phyloP scores from a whole-genome alignment of 2,329 filamentous ascomycete species.

The Neonectria punicea region DNA sequence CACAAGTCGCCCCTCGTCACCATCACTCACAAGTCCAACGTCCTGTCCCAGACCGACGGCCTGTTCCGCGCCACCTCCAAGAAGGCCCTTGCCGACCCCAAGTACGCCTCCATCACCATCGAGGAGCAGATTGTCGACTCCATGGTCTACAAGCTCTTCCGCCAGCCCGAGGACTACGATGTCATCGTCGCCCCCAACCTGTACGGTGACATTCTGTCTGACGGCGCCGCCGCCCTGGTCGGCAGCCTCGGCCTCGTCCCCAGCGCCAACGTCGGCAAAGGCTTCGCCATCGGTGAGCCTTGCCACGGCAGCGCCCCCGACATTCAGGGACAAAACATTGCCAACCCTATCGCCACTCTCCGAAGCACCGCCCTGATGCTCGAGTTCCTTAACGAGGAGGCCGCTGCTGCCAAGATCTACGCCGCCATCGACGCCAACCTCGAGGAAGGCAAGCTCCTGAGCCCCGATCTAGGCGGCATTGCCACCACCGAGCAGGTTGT shows the following conservation, averaged over 20 bases:
- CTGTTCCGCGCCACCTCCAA: constrained; percentile 88
- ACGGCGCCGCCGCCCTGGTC: constrained; percentile 93
- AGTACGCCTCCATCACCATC: constrained; percentile 73
- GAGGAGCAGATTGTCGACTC: constrained; percentile 99
- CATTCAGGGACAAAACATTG: constrained; percentile 91
- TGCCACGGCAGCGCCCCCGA: constrained; percentile 97
- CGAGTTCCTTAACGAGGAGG: constrained; percentile 90
- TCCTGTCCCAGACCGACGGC: constrained; percentile 94
- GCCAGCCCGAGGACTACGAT: constrained; percentile 93
- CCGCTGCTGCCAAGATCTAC: constrained; percentile 90
- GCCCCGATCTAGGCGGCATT: constrained; percentile 89
- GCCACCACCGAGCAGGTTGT: constrained; percentile 89
- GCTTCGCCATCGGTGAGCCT: constrained; percentile 96
- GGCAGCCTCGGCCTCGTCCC: constrained; percentile 93
- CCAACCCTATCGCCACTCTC: constrained; percentile 96
- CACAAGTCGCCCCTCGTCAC: constrained; percentile 83
- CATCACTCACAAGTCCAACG: constrained; percentile 98
- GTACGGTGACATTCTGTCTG: constrained; percentile 96
- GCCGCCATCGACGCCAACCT: constrained; percentile 91
- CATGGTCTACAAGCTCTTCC: constrained; percentile 99
- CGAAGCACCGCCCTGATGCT: constrained; percentile 93
- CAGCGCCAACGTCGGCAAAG: constrained; percentile 92
- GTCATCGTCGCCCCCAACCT: constrained; percentile 98
- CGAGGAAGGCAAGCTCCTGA: constrained; percentile 82
- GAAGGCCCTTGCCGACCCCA: constrained; percentile 72